Conservation (phyloP, 2,329 filamentous ascomycete species). For the Tolypocladium nubicola region DNA sequence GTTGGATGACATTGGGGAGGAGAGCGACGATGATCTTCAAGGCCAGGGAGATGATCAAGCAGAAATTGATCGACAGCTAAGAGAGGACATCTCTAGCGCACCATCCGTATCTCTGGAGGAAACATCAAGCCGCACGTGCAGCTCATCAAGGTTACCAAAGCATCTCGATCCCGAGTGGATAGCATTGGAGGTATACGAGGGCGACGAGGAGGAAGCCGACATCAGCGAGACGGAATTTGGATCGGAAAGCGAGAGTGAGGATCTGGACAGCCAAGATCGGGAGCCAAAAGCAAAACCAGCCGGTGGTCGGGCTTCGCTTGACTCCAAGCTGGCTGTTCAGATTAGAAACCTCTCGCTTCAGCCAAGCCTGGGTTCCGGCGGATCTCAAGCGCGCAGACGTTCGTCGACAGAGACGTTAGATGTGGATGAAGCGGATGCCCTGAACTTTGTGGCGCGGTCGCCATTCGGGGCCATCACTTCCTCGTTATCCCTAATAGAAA, state of each 20-base stretch:
- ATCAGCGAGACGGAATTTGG: conserved; percentile 27
- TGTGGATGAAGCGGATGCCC: conserved; percentile 7
- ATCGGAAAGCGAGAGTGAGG: conserved; percentile 23
- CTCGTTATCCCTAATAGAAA: conserved; percentile 71
- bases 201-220: conserved; percentile 35
- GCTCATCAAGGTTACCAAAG: conserved; percentile 40
- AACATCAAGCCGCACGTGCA: neutral
- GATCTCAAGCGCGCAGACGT: neutral
- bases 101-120: neutral
- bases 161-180: conserved; percentile 86
- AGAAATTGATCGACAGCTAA: conserved; percentile 35
- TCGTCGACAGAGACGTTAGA: neutral
- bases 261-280: conserved; percentile 19
- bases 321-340: conserved; percentile 27
- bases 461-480: conserved; percentile 42
- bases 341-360: conserved; percentile 28
- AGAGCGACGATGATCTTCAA: neutral
- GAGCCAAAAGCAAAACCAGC: conserved; percentile 2
- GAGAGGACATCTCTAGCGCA: conserved; percentile 8
- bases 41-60: conserved; percentile 25
- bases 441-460: conserved; percentile 26
- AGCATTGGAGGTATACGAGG: conserved; percentile 74
- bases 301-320: conserved; percentile 17
- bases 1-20: neutral
- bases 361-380: conserved; percentile 5